Conservation (phyloP, 306 rosid species). For the Cucumis cinereus region DNA sequence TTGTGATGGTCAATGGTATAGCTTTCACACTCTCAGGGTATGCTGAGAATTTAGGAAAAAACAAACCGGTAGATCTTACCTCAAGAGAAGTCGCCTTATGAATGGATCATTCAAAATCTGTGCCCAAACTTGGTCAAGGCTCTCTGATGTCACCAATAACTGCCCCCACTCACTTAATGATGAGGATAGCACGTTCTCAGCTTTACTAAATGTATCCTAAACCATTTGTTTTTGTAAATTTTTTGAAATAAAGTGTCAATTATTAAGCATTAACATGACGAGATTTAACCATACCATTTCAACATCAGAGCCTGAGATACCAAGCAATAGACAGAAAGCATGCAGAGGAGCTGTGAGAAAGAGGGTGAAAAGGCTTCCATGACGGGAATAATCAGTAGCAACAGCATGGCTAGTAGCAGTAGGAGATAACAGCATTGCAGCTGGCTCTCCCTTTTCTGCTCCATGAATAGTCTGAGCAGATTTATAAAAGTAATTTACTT, state of each 20-base stretch:
- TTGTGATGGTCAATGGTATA: no score
- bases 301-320: conserved; percentile 54
- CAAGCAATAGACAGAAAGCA: conserved; percentile 71
- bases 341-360: conserved; percentile 89
- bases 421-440: conserved; percentile 89
- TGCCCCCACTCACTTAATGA: conserved; percentile 62
- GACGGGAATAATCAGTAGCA: conserved; percentile 28
- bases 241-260: background rate
- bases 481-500: background rate
- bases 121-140: conserved; percentile 77
- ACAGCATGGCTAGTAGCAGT: conserved; percentile 30
- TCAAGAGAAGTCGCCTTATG: conserved; percentile 75
- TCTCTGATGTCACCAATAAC: conserved; percentile 41
- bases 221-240: conserved; percentile 7
- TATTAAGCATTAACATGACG: conserved; percentile 5
- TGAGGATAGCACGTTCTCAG: conserved; percentile 56
- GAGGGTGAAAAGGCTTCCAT: conserved; percentile 84
- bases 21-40: background rate
- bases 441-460: conserved; percentile 70
- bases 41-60: background rate
- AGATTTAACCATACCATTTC: conserved; percentile 44
- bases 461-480: conserved; percentile 47
- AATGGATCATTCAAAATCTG: conserved; percentile 74
- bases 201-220: conserved; percentile 64
- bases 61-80: conserved; percentile 25